A percentile compares a stretch with the other conserved stretches of the same genome.
phyloP scores from a whole-genome alignment of 306 rosid species.

The Corylus heterophylla region DNA sequence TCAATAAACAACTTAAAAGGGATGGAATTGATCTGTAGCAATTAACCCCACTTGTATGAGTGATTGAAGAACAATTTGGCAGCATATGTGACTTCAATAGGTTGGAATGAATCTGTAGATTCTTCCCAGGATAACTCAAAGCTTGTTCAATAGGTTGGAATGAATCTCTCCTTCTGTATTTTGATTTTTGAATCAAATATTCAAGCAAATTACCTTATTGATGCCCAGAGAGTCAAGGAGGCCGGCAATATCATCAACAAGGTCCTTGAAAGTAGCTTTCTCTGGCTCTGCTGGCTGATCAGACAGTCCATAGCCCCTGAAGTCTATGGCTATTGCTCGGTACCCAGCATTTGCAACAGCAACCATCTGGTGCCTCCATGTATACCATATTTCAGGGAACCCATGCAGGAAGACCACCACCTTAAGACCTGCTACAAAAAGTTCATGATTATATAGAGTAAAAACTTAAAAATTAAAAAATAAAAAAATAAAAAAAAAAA shows the following conservation, averaged over 20 bases:
- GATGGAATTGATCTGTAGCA: too few species aligned
- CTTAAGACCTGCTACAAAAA: slow-evolving; percentile 44
- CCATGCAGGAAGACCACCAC: slow-evolving; percentile 75
- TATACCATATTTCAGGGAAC: slow-evolving; percentile 80
- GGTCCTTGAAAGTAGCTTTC: slow-evolving; percentile 43
- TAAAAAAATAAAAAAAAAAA: too few species aligned
- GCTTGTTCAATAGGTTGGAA: too few species aligned
- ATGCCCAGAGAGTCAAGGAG: slow-evolving; percentile 59
- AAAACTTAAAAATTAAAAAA: neutral
- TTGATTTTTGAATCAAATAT: neutral
- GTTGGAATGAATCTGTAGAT: too few species aligned
- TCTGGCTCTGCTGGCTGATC: slow-evolving; percentile 56
- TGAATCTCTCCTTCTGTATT: neutral
- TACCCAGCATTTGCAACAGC: slow-evolving; percentile 62
- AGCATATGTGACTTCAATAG: too few species aligned
- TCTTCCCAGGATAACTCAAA: too few species aligned
- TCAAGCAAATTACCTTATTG: slow-evolving; percentile 35
- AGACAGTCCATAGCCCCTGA: slow-evolving; percentile 79
- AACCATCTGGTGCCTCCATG: slow-evolving; percentile 79
- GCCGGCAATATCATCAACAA: slow-evolving; percentile 46
- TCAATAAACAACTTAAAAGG: too few species aligned
- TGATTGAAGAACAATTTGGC: too few species aligned
- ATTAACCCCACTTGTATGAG: too few species aligned
- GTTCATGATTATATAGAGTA: neutral
- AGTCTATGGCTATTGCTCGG: slow-evolving; percentile 66